Evolutionary conservation across 768 basidiomycete genomes (phyloP).

Genomic region (Kwoniella shandongensis): DNA sequence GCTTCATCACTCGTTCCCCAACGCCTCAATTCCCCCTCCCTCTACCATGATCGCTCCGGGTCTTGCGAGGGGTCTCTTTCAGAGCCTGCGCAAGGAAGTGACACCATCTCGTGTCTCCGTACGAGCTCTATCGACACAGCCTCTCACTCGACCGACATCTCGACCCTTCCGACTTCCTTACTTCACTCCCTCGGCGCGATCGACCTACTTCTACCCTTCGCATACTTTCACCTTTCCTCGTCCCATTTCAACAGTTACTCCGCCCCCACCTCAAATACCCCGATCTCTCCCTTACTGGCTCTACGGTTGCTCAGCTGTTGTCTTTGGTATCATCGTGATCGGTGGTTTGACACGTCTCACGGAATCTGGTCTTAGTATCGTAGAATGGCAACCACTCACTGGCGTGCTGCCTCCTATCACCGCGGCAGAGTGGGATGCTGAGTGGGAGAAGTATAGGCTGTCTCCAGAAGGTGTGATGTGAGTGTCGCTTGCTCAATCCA

Average conservation of each 20-base stretch:
- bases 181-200: constrained; percentile 23
- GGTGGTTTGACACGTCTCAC: constrained; percentile 96
- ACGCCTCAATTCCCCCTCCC: neutral
- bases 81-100: neutral
- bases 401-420: constrained; percentile 82
- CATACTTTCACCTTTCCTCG: constrained; percentile 15
- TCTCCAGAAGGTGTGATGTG: constrained; percentile 96
- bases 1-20: too few species aligned
- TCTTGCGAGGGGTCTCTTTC: constrained; percentile 6
- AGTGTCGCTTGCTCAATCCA: constrained; percentile 54
- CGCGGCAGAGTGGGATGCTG: constrained; percentile 72
- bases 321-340: constrained; percentile 89
- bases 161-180: constrained; percentile 15
- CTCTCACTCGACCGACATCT: neutral
- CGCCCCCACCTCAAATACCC: constrained; percentile 25
- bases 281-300: constrained; percentile 72
- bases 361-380: constrained; percentile 95
- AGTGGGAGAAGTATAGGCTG: constrained; percentile 86
- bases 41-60: constrained; percentile 7
- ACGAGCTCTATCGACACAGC: constrained; percentile 9
- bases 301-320: constrained; percentile 75
- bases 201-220: constrained; percentile 20
- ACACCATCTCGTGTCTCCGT: constrained; percentile 6
- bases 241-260: constrained; percentile 6
- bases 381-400: constrained; percentile 93